Evolutionary conservation across 805 yeast species (phyloP).

Genomic region (Candida glaebosa): DNA sequence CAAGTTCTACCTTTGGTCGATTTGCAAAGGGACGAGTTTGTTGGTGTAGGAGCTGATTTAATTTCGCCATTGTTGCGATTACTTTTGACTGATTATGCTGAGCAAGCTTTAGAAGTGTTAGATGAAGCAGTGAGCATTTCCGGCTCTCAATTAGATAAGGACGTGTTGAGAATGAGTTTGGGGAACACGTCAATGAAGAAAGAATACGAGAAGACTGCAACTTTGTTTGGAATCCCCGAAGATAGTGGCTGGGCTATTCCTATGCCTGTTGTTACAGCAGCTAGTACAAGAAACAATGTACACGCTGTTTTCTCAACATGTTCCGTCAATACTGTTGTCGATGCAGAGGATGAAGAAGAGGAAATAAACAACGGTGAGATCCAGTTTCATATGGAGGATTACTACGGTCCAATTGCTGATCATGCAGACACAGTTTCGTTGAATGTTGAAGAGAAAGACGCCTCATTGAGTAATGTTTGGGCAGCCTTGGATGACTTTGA

Average conservation of each 20-base stretch:
- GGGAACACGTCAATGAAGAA: conserved; percentile 77
- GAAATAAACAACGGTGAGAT: conserved; percentile 34
- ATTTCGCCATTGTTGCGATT: conserved; percentile 85
- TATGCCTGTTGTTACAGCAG: conserved; percentile 88
- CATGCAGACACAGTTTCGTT: conserved; percentile 46
- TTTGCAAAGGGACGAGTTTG: conserved; percentile 70
- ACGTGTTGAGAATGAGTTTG: conserved; percentile 84
- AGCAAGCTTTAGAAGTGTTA: conserved; percentile 82
- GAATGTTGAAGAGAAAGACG: conserved; percentile 59
- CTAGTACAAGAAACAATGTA: conserved; percentile 85
- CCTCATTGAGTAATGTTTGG: conserved; percentile 84
- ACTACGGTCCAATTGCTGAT: conserved; percentile 33
- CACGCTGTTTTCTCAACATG: conserved; percentile 95
- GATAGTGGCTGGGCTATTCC: conserved; percentile 98
- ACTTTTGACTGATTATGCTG: conserved; percentile 79
- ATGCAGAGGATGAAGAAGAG: conserved; percentile 31
- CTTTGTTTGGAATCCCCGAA: conserved; percentile 91
- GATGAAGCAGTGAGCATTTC: conserved; percentile 84
- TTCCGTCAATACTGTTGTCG: conserved; percentile 35
- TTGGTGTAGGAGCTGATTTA: conserved; percentile 91
- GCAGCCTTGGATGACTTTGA: conserved; percentile 88
- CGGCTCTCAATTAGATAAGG: conserved; percentile 87
- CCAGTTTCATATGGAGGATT: conserved; percentile 62
- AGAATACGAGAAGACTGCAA: conserved; percentile 81
- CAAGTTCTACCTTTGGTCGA: conserved; percentile 76